Evolutionary conservation across 768 basidiomycete genomes (phyloP), one percentile per base, ranked within the genome.

Genomic region (Suillus alpinus): DNA sequence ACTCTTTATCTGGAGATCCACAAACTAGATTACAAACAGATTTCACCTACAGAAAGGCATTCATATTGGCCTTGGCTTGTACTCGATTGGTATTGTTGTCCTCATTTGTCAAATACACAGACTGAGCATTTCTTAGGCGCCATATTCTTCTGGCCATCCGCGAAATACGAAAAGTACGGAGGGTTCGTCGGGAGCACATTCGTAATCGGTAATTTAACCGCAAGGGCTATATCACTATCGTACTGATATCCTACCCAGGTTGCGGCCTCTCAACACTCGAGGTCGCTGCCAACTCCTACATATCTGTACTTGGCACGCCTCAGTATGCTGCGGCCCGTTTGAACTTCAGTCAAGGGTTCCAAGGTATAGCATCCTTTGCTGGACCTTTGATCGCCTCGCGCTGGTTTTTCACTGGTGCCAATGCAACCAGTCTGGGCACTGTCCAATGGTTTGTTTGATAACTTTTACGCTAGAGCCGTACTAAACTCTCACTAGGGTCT

Each of bases 281-380:
- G 72, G 87, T 89, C 18, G 85, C 89, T 0, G 90, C 89, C 46
- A 92, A 92, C 74, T 88, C 88, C n/a, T 90, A 91, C 73, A 87
- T 91, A 63, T 74, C 88, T 18, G 86, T 89, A 39, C 75, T 89
- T 55, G 87, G 87, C 47, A 77, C 83, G 3, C 86, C 85, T 31
- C 84, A 85, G 66, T 86, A 86, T 70, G 89, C 89, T 52, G 87
- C 88, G 14, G 85, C 87, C 66, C 81, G 90, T 32, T 79, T 92
- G 56, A 91, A 90, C 71, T 88, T 91, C 71, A 88, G 87, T 62
- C 91, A 92, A 74, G 87, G 87, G 4, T 90, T 88, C 77, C 88
- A 90, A 67, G 90, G 89, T 26, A 77, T 92, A 46, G 89, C 89
- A 0, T 84, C 85, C 4, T 90, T 91, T 69, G 78, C 83, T 9